Conservation (phyloP, 768 basidiomycete genomes). For the Mrakia hoshinonis region DNA sequence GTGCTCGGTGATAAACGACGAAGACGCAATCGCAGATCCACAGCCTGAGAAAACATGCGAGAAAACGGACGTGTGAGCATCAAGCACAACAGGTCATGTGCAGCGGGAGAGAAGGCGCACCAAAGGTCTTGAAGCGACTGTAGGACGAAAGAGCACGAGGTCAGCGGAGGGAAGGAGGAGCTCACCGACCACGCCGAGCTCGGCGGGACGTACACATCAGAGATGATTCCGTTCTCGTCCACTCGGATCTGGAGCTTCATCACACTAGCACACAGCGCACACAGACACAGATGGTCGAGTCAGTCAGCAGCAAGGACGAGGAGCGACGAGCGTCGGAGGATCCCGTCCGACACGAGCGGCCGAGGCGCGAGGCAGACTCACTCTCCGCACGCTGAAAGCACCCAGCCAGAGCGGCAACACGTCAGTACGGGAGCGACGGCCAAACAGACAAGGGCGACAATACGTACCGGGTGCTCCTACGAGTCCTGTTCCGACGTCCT, state of each 20-base stretch:
- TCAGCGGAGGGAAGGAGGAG: not conserved
- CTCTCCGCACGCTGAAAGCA: constrained; percentile 68
- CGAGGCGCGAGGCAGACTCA: constrained; percentile 25
- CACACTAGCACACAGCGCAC: constrained; percentile 43
- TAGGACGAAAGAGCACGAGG: not conserved
- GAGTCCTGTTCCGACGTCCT: constrained; percentile 91
- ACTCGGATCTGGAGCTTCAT: constrained; percentile 99
- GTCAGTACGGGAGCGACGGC: not conserved
- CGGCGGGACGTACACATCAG: constrained; percentile 55
- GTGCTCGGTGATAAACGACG: constrained; percentile 97
- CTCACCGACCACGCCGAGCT: no score
- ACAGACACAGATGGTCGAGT: not conserved
- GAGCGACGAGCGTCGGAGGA: not conserved
- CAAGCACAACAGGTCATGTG: not conserved
- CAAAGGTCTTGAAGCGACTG: constrained; percentile 21
- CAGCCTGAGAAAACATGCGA: constrained; percentile 43
- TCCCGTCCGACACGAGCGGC: constrained; percentile 32
- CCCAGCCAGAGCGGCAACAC: constrained; percentile 4
- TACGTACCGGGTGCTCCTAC: constrained; percentile 90
- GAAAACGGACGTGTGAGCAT: not conserved
- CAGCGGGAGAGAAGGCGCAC: not conserved
- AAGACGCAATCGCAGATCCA: constrained; percentile 86
- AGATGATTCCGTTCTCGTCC: constrained; percentile 82
- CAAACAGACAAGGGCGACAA: not conserved
- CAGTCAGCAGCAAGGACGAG: not conserved